Evolutionary conservation across 495 filamentous ascomycete genomes (phyloP).

Genomic region (Tuber microsphaerosporum): DNA sequence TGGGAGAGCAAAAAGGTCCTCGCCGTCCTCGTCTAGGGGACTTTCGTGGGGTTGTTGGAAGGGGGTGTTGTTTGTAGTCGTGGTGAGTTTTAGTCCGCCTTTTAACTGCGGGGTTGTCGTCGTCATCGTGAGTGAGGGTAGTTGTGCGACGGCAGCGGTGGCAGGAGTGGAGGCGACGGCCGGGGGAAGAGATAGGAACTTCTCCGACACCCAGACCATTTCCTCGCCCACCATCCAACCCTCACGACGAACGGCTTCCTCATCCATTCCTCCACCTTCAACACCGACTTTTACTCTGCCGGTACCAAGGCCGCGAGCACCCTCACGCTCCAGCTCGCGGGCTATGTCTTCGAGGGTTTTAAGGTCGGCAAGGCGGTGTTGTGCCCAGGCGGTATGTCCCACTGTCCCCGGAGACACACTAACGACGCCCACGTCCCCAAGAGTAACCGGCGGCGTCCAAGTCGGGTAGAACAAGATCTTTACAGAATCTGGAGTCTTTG

Average conservation of each 20-base stretch:
- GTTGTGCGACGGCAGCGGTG: constrained; percentile 19
- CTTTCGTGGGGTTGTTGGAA: constrained; percentile 6
- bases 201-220: constrained; percentile 38
- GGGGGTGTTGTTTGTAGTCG: constrained; percentile 10
- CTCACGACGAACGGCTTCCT: constrained; percentile 39
- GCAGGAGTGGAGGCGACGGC: constrained; percentile 21
- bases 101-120: not conserved
- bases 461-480: constrained; percentile 35
- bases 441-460: constrained; percentile 26
- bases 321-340: constrained; percentile 38
- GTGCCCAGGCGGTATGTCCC: constrained; percentile 36
- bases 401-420: constrained; percentile 11
- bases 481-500: constrained; percentile 21
- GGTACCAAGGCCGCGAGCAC: constrained; percentile 34
- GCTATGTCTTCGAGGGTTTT: constrained; percentile 36
- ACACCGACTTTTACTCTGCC: constrained; percentile 40
- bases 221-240: constrained; percentile 42
- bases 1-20: constrained; percentile 40
- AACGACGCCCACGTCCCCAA: constrained; percentile 12
- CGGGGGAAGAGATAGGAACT: constrained; percentile 30
- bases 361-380: constrained; percentile 34
- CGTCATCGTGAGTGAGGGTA: constrained; percentile 17
- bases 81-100: constrained; percentile 20
- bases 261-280: constrained; percentile 41
- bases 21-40: constrained; percentile 25